Base-by-base conservation (phyloP, 768 basidiomycete species). In the Chlorophyllum brunneum region DNA sequence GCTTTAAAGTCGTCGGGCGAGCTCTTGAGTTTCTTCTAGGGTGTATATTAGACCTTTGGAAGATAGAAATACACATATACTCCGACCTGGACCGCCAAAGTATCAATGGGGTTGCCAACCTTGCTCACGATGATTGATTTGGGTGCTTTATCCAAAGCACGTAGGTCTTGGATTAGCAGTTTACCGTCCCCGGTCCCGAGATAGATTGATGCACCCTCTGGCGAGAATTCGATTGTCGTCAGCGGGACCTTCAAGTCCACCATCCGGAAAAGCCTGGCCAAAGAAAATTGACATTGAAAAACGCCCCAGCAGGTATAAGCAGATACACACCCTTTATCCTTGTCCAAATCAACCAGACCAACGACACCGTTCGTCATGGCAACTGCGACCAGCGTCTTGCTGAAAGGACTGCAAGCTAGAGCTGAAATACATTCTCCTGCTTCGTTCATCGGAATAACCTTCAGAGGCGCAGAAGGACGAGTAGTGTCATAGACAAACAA, bases 401-500 rank as follows among this genome's bases (percentile, higher is more conserved):
- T 88, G 65, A 88, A 89, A 5, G 88, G 86, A 56, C 86, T 88
- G 55, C 79, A 81, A 5, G 80, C 72, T 7, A 88, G 64, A 10
- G 75, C 76, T 3, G 78, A 65, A 20, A 89, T 75, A n/a, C 77
- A 65, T 6, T 81, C 82, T 0, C 67, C 56, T 15, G 66, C 57
- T 20, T 80, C 79, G 8, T 67, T 70, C 49, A 88, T 59, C 1
- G 70, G 55, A 31, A 88, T 66, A 0, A 66, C 68, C 63, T 83
- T 87, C 23, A 72, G 44, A 8, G 86, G 83, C 4, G 69, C 68
- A 18, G 80, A 78, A 7, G 83, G 78, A 10, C 79, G 76, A 24
- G 74, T 77, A 2, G 76, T 78, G 57, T 89, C 87, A 54, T 82
- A 91, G 16, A 88, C 70, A 16, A 80, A 57, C 2, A 91, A 55